Percentiles rank a stretch among this genome's conserved stretches.
phyloP scores from a whole-genome alignment of 495 filamentous ascomycete species.

The Talaromyces ruber region DNA sequence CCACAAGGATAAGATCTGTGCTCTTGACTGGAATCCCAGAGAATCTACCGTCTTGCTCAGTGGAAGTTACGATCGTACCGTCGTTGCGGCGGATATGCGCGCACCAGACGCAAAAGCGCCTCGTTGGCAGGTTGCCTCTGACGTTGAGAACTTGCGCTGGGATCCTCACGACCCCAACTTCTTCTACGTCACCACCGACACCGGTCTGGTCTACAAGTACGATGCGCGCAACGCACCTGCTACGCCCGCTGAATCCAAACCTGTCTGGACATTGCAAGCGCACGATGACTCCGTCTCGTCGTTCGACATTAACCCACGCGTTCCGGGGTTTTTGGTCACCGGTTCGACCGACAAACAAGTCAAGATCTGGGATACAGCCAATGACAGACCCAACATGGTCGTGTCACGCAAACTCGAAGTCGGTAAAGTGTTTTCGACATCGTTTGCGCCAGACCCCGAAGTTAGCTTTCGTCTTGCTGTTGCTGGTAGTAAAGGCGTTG shows the following conservation, averaged over 20 bases:
- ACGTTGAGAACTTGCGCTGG: slow-evolving; percentile 89
- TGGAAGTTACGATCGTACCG: slow-evolving; percentile 89
- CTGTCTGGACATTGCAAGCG: slow-evolving; percentile 89
- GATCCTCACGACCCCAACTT: slow-evolving; percentile 84
- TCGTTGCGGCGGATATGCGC: slow-evolving; percentile 88
- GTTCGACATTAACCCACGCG: slow-evolving; percentile 83
- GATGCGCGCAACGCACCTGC: slow-evolving; percentile 66
- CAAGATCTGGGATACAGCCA: slow-evolving; percentile 89
- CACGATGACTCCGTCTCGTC: slow-evolving; percentile 89
- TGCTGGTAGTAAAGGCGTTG: slow-evolving; percentile 86
- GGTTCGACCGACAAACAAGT: slow-evolving; percentile 89
- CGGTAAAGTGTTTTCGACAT: slow-evolving; percentile 86
- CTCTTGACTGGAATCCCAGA: slow-evolving; percentile 80
- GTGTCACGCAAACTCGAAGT: slow-evolving; percentile 86
- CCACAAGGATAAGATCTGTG: slow-evolving; percentile 95
- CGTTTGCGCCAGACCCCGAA: slow-evolving; percentile 80
- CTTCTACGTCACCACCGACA: slow-evolving; percentile 94
- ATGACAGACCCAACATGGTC: slow-evolving; percentile 73
- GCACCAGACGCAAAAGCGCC: slow-evolving; percentile 69
- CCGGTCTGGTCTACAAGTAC: slow-evolving; percentile 78
- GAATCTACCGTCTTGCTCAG: slow-evolving; percentile 83
- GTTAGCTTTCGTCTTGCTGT: slow-evolving; percentile 88
- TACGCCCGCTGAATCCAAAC: slow-evolving; percentile 62
- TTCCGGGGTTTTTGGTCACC: slow-evolving; percentile 89
- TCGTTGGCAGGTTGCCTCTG: slow-evolving; percentile 86